phyloP scores from a whole-genome alignment of 768 basidiomycete species.

The Mycena indigotica region DNA sequence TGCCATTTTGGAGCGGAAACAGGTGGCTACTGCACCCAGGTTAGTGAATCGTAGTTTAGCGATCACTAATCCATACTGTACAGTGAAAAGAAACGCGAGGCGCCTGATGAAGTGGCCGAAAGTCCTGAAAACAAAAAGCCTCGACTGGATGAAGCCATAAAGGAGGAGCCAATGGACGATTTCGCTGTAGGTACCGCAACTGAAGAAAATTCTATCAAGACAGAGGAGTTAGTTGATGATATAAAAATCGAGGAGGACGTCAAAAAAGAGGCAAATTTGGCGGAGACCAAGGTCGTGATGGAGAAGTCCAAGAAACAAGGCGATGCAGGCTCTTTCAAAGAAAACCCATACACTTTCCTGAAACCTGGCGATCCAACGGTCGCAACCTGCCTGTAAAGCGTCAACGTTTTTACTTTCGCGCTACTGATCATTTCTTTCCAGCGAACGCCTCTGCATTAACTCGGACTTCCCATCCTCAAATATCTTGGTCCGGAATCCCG shows the following conservation, averaged over 20 bases:
- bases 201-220: not conserved
- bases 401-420: not conserved
- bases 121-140: constrained; percentile 55
- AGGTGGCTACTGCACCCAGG: no score
- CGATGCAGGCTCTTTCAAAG: constrained; percentile 62
- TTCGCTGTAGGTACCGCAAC: constrained; percentile 18
- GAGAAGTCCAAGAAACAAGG: constrained; percentile 25
- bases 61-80: not conserved
- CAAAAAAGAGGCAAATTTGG: constrained; percentile 21
- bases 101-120: constrained; percentile 37
- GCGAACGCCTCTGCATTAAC: constrained; percentile 71
- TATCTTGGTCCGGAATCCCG: constrained; percentile 85
- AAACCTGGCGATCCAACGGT: constrained; percentile 70
- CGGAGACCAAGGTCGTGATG: no score
- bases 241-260: constrained; percentile 5
- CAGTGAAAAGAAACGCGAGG: constrained; percentile 57
- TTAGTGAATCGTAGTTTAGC: not conserved
- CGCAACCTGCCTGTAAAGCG: constrained; percentile 67
- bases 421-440: constrained; percentile 33
- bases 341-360: constrained; percentile 90
- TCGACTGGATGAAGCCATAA: constrained; percentile 38
- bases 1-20: constrained; percentile 73
- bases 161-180: constrained; percentile 23
- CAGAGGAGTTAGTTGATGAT: not conserved
- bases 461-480: constrained; percentile 72